These are phyloP conservation scores for Aegilops sharonensis DNA, from an alignment of 176 grass and related monocot genomes.

Conservation along the genomic window DNA sequence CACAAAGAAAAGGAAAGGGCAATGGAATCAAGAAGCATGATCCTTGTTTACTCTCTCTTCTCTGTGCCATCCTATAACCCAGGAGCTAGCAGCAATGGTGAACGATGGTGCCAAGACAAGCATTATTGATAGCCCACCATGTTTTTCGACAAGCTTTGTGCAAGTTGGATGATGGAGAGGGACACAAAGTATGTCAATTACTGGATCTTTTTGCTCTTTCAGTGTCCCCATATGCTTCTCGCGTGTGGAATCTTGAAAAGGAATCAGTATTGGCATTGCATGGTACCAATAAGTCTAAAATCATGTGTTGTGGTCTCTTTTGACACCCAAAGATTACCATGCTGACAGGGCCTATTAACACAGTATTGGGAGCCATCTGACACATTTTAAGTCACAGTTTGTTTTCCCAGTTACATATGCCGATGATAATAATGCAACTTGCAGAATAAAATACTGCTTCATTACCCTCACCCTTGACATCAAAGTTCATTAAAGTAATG, in stretches of 20 bases:
- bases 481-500: constrained; percentile 29
- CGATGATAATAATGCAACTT: constrained; percentile 8
- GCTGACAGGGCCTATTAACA: neutral
- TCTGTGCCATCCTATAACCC: constrained; percentile 22
- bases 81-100: constrained; percentile 23
- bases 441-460: constrained; percentile 29
- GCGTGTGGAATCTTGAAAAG: constrained; percentile 27
- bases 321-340: constrained; percentile 22
- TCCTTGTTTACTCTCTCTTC: constrained; percentile 16
- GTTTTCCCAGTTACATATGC: neutral
- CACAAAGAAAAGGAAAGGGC: neutral
- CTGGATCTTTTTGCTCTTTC: constrained; percentile 36
- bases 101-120: constrained; percentile 31
- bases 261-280: neutral
- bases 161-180: constrained; percentile 38
- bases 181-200: constrained; percentile 34
- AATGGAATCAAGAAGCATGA: constrained; percentile 34
- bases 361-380: neutral
- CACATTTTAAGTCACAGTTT: neutral
- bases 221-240: constrained; percentile 18
- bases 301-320: constrained; percentile 7
- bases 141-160: constrained; percentile 41
- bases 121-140: constrained; percentile 37
- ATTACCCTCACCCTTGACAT: constrained; percentile 9
- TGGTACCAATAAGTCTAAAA: neutral